Conservation (phyloP, 305 asterid species). For the Fraxinus paxiana region DNA sequence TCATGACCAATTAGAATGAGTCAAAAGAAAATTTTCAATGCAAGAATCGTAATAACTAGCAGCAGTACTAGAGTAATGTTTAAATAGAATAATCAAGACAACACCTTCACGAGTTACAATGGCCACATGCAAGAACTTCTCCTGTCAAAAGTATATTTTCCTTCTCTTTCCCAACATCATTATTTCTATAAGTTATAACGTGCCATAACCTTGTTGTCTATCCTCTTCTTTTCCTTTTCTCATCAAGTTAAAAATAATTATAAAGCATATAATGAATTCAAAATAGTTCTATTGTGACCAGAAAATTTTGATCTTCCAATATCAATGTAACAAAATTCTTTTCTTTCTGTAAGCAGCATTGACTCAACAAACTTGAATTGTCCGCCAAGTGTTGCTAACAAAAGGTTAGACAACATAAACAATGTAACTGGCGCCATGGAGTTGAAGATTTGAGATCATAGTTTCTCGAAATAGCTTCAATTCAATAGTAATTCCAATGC, state of each 20-base stretch:
- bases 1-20: slow-evolving; percentile 9
- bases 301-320: neutral
- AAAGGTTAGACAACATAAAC: slow-evolving; percentile 4
- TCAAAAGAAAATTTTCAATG: slow-evolving; percentile 10
- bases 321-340: neutral
- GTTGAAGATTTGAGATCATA: slow-evolving; percentile 16
- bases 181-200: neutral
- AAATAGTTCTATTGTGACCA: neutral
- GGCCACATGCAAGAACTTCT: slow-evolving; percentile 20
- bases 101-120: slow-evolving; percentile 6
- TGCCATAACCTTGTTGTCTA: neutral
- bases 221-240: neutral
- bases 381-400: slow-evolving; percentile 1
- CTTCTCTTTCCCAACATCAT: neutral
- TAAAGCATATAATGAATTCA: neutral
- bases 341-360: neutral
- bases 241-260: neutral
- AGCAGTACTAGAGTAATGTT: slow-evolving; percentile 6
- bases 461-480: neutral
- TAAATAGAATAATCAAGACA: slow-evolving; percentile 14
- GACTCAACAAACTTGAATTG: neutral
- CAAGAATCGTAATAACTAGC: slow-evolving; percentile 6
- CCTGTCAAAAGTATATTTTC: neutral
- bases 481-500: neutral
- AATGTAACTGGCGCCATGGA: neutral